phyloP scores from a whole-genome alignment of 306 rosid genomes.

The Delonix regia region DNA sequence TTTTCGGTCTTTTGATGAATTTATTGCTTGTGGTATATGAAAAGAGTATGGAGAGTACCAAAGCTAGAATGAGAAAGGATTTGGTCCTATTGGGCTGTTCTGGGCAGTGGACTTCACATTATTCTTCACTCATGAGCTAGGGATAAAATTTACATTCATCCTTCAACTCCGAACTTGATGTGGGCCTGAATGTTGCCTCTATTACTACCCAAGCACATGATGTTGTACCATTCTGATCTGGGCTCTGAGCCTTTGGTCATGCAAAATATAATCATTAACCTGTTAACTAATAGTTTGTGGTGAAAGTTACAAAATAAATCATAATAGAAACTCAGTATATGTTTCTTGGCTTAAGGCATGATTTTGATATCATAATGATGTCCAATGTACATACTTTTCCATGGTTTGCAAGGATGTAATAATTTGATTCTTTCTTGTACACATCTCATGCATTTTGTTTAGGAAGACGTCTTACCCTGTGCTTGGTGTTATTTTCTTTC shows the following conservation, averaged over 20 bases:
- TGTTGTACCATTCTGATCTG: constrained; percentile 6
- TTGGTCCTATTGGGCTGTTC: constrained; percentile 2
- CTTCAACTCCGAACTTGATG: neutral
- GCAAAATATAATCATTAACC: neutral
- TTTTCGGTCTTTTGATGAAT: constrained; percentile 17
- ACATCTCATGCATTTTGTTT: neutral
- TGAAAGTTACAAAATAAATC: neutral
- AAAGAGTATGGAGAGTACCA: neutral
- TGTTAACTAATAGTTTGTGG: neutral
- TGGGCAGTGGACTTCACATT: constrained; percentile 9
- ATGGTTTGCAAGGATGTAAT: neutral
- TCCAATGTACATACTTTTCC: neutral
- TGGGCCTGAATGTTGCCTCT: neutral
- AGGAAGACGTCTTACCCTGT: neutral
- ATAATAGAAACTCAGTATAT: neutral
- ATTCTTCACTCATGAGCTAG: constrained; percentile 2
- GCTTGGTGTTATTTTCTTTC: constrained; percentile 1
- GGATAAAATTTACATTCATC: neutral
- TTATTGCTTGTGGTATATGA: constrained; percentile 7
- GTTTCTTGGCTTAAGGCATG: neutral
- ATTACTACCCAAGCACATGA: neutral
- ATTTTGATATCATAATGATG: constrained; percentile 22
- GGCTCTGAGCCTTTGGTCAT: constrained; percentile 1
- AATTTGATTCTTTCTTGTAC: neutral
- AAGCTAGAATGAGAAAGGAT: neutral